A percentile compares a stretch with the other conserved stretches of the same genome.
Evolutionary conservation across 164 flowering plant genomes (phyloP).

Genomic region (grape (Vitis vinifera)): DNA sequence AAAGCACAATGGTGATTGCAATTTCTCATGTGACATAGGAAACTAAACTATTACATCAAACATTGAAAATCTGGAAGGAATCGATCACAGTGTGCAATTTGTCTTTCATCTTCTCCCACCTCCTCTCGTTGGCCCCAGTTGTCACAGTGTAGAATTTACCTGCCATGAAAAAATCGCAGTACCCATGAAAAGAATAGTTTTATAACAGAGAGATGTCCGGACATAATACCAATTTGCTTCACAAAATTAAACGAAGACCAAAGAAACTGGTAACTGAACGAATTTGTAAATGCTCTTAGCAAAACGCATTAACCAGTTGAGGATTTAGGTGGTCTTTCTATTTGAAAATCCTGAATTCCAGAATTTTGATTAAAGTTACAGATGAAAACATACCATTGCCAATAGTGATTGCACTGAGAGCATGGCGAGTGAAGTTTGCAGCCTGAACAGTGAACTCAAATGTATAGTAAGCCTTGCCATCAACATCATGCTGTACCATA

Average conservation of each 20-base stretch:
- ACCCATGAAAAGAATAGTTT: neutral
- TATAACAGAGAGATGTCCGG: too few relatives aligned
- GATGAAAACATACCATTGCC: slow-evolving; percentile 63
- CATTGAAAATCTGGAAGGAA: slow-evolving; percentile 72
- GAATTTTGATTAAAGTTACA: neutral
- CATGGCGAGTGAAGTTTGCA: slow-evolving; percentile 92
- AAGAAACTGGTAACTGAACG: neutral
- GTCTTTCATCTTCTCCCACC: slow-evolving; percentile 98
- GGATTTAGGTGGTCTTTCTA: too few relatives aligned
- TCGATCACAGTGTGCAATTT: slow-evolving; percentile 69
- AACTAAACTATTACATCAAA: slow-evolving; percentile 15
- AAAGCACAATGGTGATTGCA: neutral
- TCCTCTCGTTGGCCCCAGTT: slow-evolving; percentile 93
- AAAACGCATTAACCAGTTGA: too few relatives aligned
- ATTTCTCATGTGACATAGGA: neutral
- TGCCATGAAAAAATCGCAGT: slow-evolving; percentile 27
- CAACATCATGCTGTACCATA: slow-evolving; percentile 66
- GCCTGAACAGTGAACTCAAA: slow-evolving; percentile 89
- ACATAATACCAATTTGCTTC: too few relatives aligned
- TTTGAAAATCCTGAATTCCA: too few relatives aligned
- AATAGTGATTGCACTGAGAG: slow-evolving; percentile 67
- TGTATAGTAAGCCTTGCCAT: slow-evolving; percentile 86
- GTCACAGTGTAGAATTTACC: slow-evolving; percentile 93
- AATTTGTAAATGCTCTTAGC: neutral
- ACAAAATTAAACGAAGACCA: too few relatives aligned